These are phyloP conservation scores for Clonostachys solani DNA, from an alignment of 2,329 filamentous ascomycete species.

Conservation along the genomic window DNA sequence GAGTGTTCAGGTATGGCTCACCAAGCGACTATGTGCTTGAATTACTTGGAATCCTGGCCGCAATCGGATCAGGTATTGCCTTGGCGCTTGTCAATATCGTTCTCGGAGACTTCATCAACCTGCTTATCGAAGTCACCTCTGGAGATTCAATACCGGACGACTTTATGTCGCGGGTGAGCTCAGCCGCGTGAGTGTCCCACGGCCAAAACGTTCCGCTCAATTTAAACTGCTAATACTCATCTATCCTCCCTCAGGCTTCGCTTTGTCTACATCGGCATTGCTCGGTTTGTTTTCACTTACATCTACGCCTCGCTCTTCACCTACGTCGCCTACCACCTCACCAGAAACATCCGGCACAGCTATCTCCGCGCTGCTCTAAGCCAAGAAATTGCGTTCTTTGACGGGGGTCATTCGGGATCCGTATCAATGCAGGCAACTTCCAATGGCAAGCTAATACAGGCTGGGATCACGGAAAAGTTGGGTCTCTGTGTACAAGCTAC, in stretches of 20 bases:
- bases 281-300: constrained; percentile 36
- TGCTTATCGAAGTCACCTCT: neutral
- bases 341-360: constrained; percentile 28
- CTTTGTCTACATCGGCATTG: constrained; percentile 48
- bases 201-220: no score
- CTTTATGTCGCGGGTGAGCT: no score
- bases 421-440: constrained; percentile 4
- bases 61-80: constrained; percentile 6
- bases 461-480: constrained; percentile 2
- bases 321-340: constrained; percentile 35
- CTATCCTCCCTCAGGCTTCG: constrained; percentile 21
- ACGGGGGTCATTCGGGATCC: constrained; percentile 17
- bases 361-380: constrained; percentile 35
- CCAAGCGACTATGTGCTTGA: no score
- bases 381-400: constrained; percentile 22
- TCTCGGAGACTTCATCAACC: constrained; percentile 9
- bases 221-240: no score
- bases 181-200: no score
- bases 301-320: constrained; percentile 24
- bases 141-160: no score
- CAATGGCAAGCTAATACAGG: constrained; percentile 4
- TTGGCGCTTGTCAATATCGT: constrained; percentile 8
- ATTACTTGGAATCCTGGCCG: neutral
- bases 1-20: no score
- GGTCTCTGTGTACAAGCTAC: constrained; percentile 1